Evolutionary conservation across 768 basidiomycete species (phyloP).

Genomic region (Mycena leptocephala): DNA sequence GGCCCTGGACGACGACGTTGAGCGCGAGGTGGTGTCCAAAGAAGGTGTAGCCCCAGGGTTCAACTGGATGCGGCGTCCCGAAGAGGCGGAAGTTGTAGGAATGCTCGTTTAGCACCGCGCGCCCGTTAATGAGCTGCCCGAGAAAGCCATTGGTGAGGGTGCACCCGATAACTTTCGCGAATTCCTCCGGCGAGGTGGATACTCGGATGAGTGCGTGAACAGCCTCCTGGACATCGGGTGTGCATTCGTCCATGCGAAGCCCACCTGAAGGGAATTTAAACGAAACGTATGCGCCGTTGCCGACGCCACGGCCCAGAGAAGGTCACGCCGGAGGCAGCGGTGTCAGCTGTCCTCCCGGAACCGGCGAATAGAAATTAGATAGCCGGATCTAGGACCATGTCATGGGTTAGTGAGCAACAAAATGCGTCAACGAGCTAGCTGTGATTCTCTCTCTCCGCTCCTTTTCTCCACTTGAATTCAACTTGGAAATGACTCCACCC

Average conservation of each 20-base stretch:
- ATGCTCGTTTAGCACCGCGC: background rate
- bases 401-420: background rate
- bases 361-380: too few relatives aligned
- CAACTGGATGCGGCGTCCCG: background rate
- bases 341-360: background rate
- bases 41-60: slow-evolving; percentile 6
- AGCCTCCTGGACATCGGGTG: background rate
- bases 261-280: background rate
- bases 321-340: background rate
- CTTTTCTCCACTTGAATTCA: background rate
- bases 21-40: slow-evolving; percentile 4
- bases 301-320: background rate
- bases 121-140: background rate
- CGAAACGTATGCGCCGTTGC: too few relatives aligned
- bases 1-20: background rate
- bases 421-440: background rate
- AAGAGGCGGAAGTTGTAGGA: slow-evolving; percentile 4
- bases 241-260: slow-evolving; percentile 2
- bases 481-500: background rate
- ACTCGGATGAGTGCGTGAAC: background rate
- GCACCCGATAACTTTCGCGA: background rate
- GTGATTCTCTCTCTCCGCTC: background rate
- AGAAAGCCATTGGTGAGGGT: slow-evolving; percentile 9
- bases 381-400: background rate
- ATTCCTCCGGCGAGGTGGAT: background rate